Evolutionary conservation across 345 rosid genomes (phyloP), one percentile per base, ranked within the genome.

Genomic region (Psidium guajava): DNA sequence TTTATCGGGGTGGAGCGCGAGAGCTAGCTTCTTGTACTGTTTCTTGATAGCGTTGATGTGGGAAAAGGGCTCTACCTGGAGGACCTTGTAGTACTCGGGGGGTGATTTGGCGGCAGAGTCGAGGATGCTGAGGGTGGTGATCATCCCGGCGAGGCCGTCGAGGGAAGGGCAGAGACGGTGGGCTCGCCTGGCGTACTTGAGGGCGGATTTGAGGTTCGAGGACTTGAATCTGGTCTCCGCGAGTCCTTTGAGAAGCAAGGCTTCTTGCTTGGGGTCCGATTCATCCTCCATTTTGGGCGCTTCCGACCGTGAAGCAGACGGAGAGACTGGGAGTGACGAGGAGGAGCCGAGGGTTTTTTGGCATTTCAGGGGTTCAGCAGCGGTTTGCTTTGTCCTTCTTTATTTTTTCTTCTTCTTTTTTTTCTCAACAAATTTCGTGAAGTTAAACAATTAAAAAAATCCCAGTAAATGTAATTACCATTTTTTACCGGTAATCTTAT

Each of bases 21-120:
- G 88, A 75, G 98, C 98, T 24, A 97, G 91, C 81, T 89, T 92
- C 92, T 88, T 97, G 88, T 92, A 95, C 87, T 94, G 94, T 73
- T 92, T 94, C 84, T 93, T 94, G 59, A 97, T 89, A 49, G 91
- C 83, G 83, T 92, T 90, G 74, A 90, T 86, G 83, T 93, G 94
- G 83, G 98, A 94, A 85, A 95, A 97, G 87, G 97, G 98, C 82
- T 94, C 98, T 88, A 94, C 96, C 95, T 94, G 94, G 82, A 97
- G 95, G 69, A 94, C 83, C 86, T 87, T 92, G 88, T 97, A 95
- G 94, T 95, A 97, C 55, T 97, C 98, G 12, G 92, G 92, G 11
- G 90, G 14, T 54, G 64, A 83, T 20, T 88, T 69, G 22, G 88
- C 81, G 53, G 75, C 54, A 53, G 88, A 47, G 56, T 54, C 90